Conservation (phyloP, 2,329 filamentous ascomycete genomes). For the Aureobasidium uvarum region DNA sequence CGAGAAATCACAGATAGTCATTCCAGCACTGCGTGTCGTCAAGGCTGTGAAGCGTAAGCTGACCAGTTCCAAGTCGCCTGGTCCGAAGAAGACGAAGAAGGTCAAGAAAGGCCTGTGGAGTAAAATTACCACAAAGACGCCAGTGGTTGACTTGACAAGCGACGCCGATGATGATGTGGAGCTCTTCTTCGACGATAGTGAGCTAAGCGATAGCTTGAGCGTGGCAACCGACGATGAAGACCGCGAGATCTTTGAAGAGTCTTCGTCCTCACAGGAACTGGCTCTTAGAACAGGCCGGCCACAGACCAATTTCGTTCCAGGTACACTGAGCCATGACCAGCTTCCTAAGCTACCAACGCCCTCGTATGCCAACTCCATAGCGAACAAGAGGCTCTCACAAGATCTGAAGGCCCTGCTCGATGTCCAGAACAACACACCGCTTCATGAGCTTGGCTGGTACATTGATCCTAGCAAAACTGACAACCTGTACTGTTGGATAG, state of each 20-base stretch:
- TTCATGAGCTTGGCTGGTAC: slow-evolving; percentile 77
- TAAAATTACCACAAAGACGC: slow-evolving; percentile 29
- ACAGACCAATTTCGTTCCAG: slow-evolving; percentile 64
- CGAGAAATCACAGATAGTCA: slow-evolving; percentile 40
- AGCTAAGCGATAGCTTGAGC: slow-evolving; percentile 46
- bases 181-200: slow-evolving; percentile 29
- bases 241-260: slow-evolving; percentile 38
- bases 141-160: slow-evolving; percentile 43
- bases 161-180: slow-evolving; percentile 29
- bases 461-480: slow-evolving; percentile 64
- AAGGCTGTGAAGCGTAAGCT: slow-evolving; percentile 38
- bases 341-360: slow-evolving; percentile 67
- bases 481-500: slow-evolving; percentile 88
- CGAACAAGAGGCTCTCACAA: slow-evolving; percentile 61
- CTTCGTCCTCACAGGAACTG: slow-evolving; percentile 25
- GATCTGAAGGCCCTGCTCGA: slow-evolving; percentile 65
- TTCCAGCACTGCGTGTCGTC: slow-evolving; percentile 55
- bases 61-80: slow-evolving; percentile 3
- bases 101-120: slow-evolving; percentile 34
- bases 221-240: slow-evolving; percentile 54
- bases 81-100: slow-evolving; percentile 30
- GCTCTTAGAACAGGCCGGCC: slow-evolving; percentile 30
- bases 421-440: slow-evolving; percentile 59
- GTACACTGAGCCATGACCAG: slow-evolving; percentile 59
- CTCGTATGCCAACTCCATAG: slow-evolving; percentile 60